Evolutionary conservation across 441 rosid species (phyloP).

Genomic region (Croton setiger): DNA sequence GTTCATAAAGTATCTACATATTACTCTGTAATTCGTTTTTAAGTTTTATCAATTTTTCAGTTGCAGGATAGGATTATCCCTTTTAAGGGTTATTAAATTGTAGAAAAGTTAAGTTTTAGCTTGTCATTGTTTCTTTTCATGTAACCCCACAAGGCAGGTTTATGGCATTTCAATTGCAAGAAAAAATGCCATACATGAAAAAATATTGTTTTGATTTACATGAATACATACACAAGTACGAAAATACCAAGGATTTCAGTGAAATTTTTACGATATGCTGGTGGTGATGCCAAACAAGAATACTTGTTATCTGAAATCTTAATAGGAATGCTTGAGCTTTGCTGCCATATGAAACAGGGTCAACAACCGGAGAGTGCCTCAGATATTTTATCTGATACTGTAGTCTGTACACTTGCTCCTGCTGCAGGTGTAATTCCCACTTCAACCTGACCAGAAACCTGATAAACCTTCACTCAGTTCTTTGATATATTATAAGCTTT

Average conservation of each 20-base stretch:
- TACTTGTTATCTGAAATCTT: slow-evolving; percentile 20
- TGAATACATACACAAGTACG: slow-evolving; percentile 14
- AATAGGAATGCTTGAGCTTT: slow-evolving; percentile 8
- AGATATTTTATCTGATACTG: slow-evolving; percentile 10
- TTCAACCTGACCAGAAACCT: slow-evolving; percentile 20
- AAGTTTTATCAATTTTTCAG: not conserved
- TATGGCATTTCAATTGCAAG: slow-evolving; percentile 18
- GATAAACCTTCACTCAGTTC: slow-evolving; percentile 5
- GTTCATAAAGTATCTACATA: not conserved
- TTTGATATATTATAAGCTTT: not conserved
- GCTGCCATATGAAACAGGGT: slow-evolving; percentile 15
- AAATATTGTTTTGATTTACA: slow-evolving; percentile 23
- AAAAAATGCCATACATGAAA: slow-evolving; percentile 18
- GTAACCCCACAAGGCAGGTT: not conserved
- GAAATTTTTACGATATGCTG: slow-evolving; percentile 7
- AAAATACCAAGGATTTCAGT: slow-evolving; percentile 15
- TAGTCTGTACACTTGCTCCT: slow-evolving; percentile 17
- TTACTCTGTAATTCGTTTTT: not conserved
- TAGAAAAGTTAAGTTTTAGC: not conserved
- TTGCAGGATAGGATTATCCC: not conserved
- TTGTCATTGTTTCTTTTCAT: not conserved
- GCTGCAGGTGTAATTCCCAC: slow-evolving; percentile 16
- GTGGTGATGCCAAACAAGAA: slow-evolving; percentile 13
- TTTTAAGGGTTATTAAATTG: not conserved
- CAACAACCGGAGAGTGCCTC: slow-evolving; percentile 22